Base-by-base conservation (phyloP, 345 rosid species). In the Pelargonium nanum region DNA sequence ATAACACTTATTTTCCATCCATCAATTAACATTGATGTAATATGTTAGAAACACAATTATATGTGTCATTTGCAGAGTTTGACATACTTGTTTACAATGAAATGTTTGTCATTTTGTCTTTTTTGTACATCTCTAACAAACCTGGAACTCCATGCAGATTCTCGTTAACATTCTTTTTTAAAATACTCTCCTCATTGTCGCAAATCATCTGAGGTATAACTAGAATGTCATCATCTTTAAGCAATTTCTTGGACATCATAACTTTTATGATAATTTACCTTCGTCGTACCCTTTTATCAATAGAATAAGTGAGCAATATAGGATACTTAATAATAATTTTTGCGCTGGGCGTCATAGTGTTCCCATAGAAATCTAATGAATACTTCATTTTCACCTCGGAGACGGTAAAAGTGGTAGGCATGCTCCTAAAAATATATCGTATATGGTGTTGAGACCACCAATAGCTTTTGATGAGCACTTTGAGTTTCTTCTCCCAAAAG, bases 351-450 rank as follows among this genome's bases (percentile, higher is more conserved):
- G 9, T 40, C 15, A 40, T 17, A 40, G 48, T 40, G 48, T 40
- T 40, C 16, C 2, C 16, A 40, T 40, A 40, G 48, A 40, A 40
- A 40, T 40, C 48, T 17, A 40, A 40, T 17, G 48, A 2, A 12
- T 17, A 9, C 64, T 25, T 65, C 26, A 78, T 60, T 57, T 81
- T 78, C 59, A 24, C 65, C 63, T 67, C 68, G 0, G 79, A 76
- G 10, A 56, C 26, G n/a, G 74, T 22, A 28, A 81, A 72, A 24
- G 57, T 72, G 6, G 24, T 66, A 2, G 83, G 85, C 48, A 10
- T 24, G 61, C 28, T 78, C 64, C 72, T 71, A 32, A 61, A 61
- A 13, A 61, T 48, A 25, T 32, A 61, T 15, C 26, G 13, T 7
- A 61, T 23, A 10, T 61, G 56, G 13, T 26, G 16, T n/a, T 61